phyloP scores from a whole-genome alignment of 2,329 filamentous ascomycete genomes.

The Verruconis gallopava region DNA sequence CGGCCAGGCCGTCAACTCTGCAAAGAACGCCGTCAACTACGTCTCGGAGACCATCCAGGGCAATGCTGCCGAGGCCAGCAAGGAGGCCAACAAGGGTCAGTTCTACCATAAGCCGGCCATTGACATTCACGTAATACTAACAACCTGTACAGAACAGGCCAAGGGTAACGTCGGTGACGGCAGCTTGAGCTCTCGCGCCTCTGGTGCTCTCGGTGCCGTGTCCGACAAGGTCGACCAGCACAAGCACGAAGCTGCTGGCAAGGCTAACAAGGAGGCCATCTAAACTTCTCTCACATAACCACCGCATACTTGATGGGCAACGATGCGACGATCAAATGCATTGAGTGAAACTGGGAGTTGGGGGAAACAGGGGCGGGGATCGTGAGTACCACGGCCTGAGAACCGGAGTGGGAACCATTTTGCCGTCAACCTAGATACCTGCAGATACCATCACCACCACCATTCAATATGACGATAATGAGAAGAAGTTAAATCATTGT shows the following conservation, averaged over 20 bases:
- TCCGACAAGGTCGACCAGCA: slow-evolving; percentile 41
- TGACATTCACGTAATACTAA: no score
- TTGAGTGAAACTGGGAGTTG: no score
- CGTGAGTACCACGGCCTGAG: no score
- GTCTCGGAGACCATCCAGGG: slow-evolving; percentile 52
- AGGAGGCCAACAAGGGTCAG: slow-evolving; percentile 52
- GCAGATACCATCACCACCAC: no score
- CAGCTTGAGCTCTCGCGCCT: slow-evolving; percentile 39
- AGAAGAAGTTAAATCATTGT: no score
- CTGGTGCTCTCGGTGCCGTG: slow-evolving; percentile 38
- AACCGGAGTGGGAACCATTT: no score
- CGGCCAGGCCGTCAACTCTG: slow-evolving; percentile 27
- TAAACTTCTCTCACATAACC: slow-evolving; percentile 6
- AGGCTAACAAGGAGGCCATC: slow-evolving; percentile 33
- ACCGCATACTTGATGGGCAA: no score
- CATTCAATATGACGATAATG: no score
- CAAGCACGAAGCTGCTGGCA: slow-evolving; percentile 36
- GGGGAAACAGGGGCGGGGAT: no score
- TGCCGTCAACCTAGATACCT: no score
- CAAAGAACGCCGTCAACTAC: slow-evolving; percentile 52
- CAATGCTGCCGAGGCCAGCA: slow-evolving; percentile 42
- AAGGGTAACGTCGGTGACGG: slow-evolving; percentile 49
- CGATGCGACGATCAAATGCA: no score
- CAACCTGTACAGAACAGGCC: slow-evolving; percentile 20
- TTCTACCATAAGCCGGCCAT: no score